Conservation (phyloP, 805 yeast species). For the Myxozyma monticola region DNA sequence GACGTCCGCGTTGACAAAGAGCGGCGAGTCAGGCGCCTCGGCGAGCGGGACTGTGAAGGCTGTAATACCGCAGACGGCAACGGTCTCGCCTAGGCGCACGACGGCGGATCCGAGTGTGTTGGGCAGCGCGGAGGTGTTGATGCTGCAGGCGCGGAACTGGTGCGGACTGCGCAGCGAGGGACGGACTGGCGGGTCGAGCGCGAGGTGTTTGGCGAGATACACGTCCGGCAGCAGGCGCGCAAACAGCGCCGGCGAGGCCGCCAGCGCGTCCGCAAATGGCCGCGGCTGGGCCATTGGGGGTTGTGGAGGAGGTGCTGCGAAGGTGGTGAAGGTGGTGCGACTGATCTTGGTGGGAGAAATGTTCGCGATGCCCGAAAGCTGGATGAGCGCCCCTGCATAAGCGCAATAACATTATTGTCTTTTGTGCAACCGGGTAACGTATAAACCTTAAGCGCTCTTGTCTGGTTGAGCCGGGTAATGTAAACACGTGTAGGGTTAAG, state of each 20-base stretch:
- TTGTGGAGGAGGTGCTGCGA: too few species aligned
- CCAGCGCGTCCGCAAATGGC: constrained; percentile 24
- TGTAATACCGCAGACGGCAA: constrained; percentile 29
- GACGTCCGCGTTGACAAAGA: constrained; percentile 23
- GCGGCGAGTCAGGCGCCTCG: constrained; percentile 1
- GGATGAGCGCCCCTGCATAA: too few species aligned
- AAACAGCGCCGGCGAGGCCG: constrained; percentile 24
- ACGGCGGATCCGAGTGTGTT: constrained; percentile 28
- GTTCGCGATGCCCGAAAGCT: too few species aligned
- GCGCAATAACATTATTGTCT: too few species aligned
- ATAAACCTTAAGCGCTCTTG: too few species aligned
- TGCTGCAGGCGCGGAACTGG: constrained; percentile 12
- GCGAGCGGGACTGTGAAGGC: constrained; percentile 7
- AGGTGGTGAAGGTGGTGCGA: too few species aligned
- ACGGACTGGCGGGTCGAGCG: constrained; percentile 23
- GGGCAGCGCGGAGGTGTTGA: constrained; percentile 21
- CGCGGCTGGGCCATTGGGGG: too few species aligned
- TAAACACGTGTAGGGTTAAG: too few species aligned
- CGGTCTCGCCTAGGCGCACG: constrained; percentile 24
- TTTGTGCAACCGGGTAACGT: too few species aligned
- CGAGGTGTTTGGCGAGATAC: constrained; percentile 21
- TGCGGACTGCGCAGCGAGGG: constrained; percentile 25
- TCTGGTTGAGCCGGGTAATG: too few species aligned
- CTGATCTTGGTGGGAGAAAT: too few species aligned
- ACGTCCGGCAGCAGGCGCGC: constrained; percentile 21